A percentile compares a stretch with the other conserved stretches of the same genome.
These are phyloP conservation scores for Xylariaceae sp. DNA, from an alignment of 2,329 filamentous ascomycete species.

Conservation along the genomic window DNA sequence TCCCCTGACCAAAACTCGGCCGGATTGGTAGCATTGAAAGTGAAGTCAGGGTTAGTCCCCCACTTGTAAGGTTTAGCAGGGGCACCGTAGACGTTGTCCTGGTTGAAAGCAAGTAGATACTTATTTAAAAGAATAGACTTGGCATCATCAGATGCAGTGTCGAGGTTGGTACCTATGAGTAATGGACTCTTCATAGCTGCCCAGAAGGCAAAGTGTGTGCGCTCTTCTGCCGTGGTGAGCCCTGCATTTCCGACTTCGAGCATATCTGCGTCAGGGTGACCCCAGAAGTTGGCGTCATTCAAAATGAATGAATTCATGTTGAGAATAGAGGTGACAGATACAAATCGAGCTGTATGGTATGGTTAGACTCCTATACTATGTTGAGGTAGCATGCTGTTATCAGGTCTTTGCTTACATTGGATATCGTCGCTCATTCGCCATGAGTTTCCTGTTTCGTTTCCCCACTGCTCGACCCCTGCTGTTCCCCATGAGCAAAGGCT, in stretches of 20 bases:
- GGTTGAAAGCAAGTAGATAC: constrained; percentile 51
- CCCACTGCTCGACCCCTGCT: constrained; percentile 58
- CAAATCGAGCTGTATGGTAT: constrained; percentile 5
- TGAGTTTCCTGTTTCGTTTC: constrained; percentile 53
- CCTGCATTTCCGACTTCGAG: constrained; percentile 58
- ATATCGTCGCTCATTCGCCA: constrained; percentile 56
- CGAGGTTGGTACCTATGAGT: constrained; percentile 54
- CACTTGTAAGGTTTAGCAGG: constrained; percentile 55
- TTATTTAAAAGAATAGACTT: constrained; percentile 52
- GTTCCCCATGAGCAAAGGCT: constrained; percentile 62
- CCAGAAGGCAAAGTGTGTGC: constrained; percentile 60
- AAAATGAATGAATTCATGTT: constrained; percentile 57
- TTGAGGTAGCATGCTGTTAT: not conserved
- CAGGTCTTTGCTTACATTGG: constrained; percentile 12
- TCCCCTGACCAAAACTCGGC: constrained; percentile 58
- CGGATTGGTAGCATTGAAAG: constrained; percentile 55
- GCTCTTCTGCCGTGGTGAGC: constrained; percentile 52
- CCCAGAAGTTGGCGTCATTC: constrained; percentile 55
- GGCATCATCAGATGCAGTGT: constrained; percentile 44
- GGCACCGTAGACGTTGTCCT: constrained; percentile 51
- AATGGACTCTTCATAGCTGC: constrained; percentile 57
- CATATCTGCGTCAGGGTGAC: constrained; percentile 59
- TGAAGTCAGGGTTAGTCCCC: constrained; percentile 57
- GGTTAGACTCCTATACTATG: not conserved
- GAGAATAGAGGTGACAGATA: constrained; percentile 47